Evolutionary conservation across 257 asterid species (phyloP).

Genomic region (Petunia secreta): DNA sequence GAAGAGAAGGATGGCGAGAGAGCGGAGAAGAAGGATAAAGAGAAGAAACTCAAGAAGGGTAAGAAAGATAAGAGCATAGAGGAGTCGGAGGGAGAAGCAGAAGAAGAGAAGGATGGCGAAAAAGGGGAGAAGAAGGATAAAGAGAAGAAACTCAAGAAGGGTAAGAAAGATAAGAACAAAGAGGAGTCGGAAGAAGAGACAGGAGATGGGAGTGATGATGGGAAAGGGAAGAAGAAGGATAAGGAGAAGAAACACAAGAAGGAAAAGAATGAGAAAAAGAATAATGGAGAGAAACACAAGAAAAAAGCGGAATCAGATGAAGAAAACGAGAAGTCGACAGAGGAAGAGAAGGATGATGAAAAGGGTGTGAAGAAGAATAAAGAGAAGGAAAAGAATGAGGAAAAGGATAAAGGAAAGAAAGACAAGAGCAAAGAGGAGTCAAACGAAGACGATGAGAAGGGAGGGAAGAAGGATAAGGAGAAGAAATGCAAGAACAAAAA

Average conservation of each 20-base stretch:
- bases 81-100: neutral
- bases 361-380: conserved; percentile 36
- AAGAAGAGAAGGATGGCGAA: neutral
- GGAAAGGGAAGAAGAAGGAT: conserved; percentile 10
- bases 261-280: neutral
- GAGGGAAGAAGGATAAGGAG: conserved; percentile 35
- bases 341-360: conserved; percentile 18
- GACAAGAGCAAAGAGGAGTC: too few relatives aligned
- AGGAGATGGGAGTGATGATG: neutral
- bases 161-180: conserved; percentile 1
- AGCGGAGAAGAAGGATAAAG: conserved; percentile 28
- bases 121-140: conserved; percentile 19
- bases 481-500: conserved; percentile 9
- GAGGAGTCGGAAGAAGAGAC: neutral
- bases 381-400: conserved; percentile 19
- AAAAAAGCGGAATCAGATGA: conserved; percentile 18
- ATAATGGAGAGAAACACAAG: conserved; percentile 23
- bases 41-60: conserved; percentile 23
- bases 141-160: conserved; percentile 23
- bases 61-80: conserved; percentile 1
- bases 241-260: conserved; percentile 2
- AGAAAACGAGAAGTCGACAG: conserved; percentile 18
- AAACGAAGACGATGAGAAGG: conserved; percentile 6
- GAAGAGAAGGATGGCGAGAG: conserved; percentile 29
- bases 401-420: neutral